Conservation (phyloP, 768 basidiomycete genomes). For the Suillus discolor region DNA sequence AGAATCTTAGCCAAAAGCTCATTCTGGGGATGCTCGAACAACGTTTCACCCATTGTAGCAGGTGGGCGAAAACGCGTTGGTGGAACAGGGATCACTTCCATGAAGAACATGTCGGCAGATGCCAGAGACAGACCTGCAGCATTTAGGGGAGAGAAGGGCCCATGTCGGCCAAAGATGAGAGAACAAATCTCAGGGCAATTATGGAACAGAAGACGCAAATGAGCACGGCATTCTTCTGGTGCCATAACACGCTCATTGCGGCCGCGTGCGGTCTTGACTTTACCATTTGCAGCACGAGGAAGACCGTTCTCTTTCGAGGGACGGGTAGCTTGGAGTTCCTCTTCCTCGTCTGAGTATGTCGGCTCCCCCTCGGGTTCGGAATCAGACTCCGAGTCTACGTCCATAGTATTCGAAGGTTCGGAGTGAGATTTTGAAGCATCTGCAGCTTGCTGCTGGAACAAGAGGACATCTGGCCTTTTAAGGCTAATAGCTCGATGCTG, state of each 20-base stretch:
- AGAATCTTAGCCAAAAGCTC: slow-evolving; percentile 83
- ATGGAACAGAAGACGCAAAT: slow-evolving; percentile 83
- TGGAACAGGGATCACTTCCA: slow-evolving; percentile 88
- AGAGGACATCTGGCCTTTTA: slow-evolving; percentile 78
- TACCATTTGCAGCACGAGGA: slow-evolving; percentile 76
- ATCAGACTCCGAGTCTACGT: slow-evolving; percentile 53
- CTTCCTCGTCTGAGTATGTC: slow-evolving; percentile 53
- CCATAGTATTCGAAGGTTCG: slow-evolving; percentile 34
- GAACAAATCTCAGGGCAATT: slow-evolving; percentile 85
- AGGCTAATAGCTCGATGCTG: slow-evolving; percentile 52
- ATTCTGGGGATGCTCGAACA: slow-evolving; percentile 97
- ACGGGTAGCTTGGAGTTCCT: slow-evolving; percentile 25
- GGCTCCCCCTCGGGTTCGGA: slow-evolving; percentile 50
- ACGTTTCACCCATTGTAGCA: slow-evolving; percentile 83
- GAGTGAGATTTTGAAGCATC: slow-evolving; percentile 27
- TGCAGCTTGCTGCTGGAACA: slow-evolving; percentile 40
- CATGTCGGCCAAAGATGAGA: slow-evolving; percentile 91
- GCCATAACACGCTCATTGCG: slow-evolving; percentile 90
- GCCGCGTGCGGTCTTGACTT: slow-evolving; percentile 73
- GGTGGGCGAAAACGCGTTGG: slow-evolving; percentile 97
- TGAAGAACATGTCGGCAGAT: slow-evolving; percentile 95
- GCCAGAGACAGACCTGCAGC: slow-evolving; percentile 65
- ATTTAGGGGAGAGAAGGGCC: slow-evolving; percentile 70
- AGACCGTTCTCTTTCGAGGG: slow-evolving; percentile 36
- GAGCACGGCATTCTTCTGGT: slow-evolving; percentile 92